phyloP scores from a whole-genome alignment of 257 asterid genomes.

The Capsicum baccatum region DNA sequence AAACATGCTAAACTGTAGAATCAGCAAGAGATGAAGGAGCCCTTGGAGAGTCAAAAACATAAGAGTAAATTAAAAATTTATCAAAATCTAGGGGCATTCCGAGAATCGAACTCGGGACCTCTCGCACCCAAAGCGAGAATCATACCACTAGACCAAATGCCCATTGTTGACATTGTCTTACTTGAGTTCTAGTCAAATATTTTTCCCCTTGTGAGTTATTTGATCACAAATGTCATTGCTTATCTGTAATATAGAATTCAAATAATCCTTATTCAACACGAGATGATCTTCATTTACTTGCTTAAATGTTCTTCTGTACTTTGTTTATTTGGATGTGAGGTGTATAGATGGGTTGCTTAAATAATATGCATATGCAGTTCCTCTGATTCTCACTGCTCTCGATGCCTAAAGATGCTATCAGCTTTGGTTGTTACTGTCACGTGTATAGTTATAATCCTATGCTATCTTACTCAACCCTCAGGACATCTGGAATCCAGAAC shows the following conservation, averaged over 20 bases:
- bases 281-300: slow-evolving; percentile 19
- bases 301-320: not conserved
- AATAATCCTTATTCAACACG: not conserved
- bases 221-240: slow-evolving; percentile 9
- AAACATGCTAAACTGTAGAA: not conserved
- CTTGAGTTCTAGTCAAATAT: not conserved
- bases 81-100: slow-evolving; percentile 50
- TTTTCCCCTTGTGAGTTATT: not conserved
- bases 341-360: not conserved
- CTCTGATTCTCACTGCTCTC: not conserved
- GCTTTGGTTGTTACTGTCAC: not conserved
- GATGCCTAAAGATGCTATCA: not conserved
- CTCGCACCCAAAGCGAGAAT: slow-evolving; percentile 88
- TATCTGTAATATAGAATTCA: not conserved
- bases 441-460: not conserved
- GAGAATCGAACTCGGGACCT: slow-evolving; percentile 82
- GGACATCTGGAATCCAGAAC: not conserved
- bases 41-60: not conserved
- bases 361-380: not conserved
- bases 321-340: not conserved
- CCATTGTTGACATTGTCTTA: not conserved
- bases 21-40: not conserved
- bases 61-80: not conserved
- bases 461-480: not conserved
- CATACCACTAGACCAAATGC: slow-evolving; percentile 82